Base-by-base conservation (phyloP, 139 green algal species). In the Desmodesmus armatus region DNA sequence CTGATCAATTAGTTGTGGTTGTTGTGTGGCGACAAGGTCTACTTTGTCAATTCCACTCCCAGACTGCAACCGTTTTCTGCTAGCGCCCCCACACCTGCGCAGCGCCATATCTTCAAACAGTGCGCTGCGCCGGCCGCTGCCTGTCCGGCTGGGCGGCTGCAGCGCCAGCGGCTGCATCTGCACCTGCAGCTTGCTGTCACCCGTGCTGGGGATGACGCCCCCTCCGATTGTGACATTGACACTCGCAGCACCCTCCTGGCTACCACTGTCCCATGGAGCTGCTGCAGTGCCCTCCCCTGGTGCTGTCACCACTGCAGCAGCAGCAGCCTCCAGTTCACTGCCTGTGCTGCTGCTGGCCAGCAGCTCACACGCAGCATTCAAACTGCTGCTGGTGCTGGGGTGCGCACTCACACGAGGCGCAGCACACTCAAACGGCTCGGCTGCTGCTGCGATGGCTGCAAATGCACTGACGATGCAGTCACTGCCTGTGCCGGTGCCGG, bases 41-140 rank as follows among this genome's bases (percentile, higher is more conserved):
- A 55, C 9, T 55, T 55, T 55, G 47, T 55, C 47, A 55, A 55
- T 21, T 55, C 47, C 47, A n/a, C n/a, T n/a, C n/a, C n/a, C n/a
- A n/a, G n/a, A n/a, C n/a, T n/a, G n/a, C n/a, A n/a, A n/a, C n/a
- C n/a, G n/a, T n/a, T n/a, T n/a, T n/a, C n/a, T n/a, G n/a, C n/a
- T 19, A 19, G 23, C 27, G 65, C 65, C 15, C n/a, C 3, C 43
- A 11, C 25, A 85, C 80, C 80, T 53, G 33, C 51, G 7, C 63
- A 76, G 9, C 3, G 80, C 63, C 23, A 79, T 33, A 29, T 85
- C 65, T n/a, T 77, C 80, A 58, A 85, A 78, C 80, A 85, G 27
- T 29, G 49, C 37, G 23, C 80, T 85, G 44, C 66, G 44, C 39
- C 40, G 41, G 62, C 55, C 37, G 43, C 78, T 84, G 62, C 37